These are phyloP conservation scores for Chionographis japonica DNA, from an alignment of 106 monocot genomes.

Conservation along the genomic window DNA sequence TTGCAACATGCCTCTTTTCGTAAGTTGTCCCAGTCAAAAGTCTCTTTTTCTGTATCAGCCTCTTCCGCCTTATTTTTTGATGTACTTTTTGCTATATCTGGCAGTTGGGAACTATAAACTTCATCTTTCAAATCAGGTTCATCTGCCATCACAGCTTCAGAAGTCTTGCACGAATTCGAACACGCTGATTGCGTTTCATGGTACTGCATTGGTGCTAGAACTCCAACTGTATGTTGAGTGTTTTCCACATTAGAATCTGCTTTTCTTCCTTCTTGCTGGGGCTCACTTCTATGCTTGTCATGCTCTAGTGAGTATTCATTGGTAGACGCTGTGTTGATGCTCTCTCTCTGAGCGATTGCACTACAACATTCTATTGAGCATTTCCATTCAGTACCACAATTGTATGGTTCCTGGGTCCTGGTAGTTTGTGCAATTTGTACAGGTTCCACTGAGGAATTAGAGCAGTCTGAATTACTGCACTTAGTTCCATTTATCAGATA, in stretches of 20 bases:
- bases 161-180: conserved; percentile 1
- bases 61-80: conserved; percentile 8
- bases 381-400: too few relatives aligned
- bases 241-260: background rate
- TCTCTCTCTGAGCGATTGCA: too few relatives aligned
- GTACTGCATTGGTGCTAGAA: conserved; percentile 1
- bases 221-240: background rate
- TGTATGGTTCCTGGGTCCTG: too few relatives aligned
- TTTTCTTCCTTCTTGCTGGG: background rate
- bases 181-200: background rate
- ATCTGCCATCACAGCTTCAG: background rate
- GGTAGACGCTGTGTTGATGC: too few relatives aligned
- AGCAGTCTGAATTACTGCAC: too few relatives aligned
- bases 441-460: too few relatives aligned
- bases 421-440: too few relatives aligned
- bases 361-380: too few relatives aligned
- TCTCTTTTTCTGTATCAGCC: conserved; percentile 5
- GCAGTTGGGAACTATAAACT: background rate
- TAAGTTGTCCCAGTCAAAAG: conserved; percentile 35
- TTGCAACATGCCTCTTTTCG: conserved; percentile 7
- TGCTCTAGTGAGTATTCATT: too few relatives aligned
- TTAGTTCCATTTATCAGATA: background rate
- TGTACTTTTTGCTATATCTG: conserved; percentile 4
- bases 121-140: conserved; percentile 1
- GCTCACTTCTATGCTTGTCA: background rate